Conservation (phyloP, 305 asterid genomes). For the Solanum hybrid region DNA sequence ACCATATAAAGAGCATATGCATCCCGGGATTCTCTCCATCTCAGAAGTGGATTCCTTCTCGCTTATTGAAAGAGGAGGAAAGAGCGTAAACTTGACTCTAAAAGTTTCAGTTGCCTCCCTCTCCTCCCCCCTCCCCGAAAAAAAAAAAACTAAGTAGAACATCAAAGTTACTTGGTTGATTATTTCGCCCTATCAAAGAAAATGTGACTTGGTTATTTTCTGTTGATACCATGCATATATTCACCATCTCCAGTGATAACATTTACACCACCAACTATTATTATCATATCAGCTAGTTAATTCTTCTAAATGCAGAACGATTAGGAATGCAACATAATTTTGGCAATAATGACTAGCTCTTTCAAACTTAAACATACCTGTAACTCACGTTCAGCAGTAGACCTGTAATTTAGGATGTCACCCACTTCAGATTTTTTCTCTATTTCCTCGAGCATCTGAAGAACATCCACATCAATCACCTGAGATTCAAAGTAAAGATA, state of each 20-base stretch:
- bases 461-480: constrained; percentile 60
- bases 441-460: constrained; percentile 68
- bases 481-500: constrained; percentile 16
- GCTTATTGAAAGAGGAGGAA: neutral
- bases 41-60: neutral
- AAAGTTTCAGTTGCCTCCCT: neutral
- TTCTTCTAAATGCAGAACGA: constrained; percentile 9
- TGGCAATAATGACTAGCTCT: neutral
- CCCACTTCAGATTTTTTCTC: constrained; percentile 81
- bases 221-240: neutral
- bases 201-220: neutral
- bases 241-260: neutral
- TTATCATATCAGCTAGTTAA: neutral
- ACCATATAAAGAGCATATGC: neutral
- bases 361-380: constrained; percentile 34
- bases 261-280: neutral
- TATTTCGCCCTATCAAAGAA: neutral
- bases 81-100: neutral
- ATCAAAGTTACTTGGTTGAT: neutral
- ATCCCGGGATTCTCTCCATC: neutral
- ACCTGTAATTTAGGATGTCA: constrained; percentile 79
- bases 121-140: neutral
- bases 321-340: neutral
- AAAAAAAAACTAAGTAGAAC: neutral
- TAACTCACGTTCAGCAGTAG: constrained; percentile 76